A percentile compares a stretch with the other conserved stretches of the same genome.
Evolutionary conservation across 2,329 filamentous ascomycete species (phyloP).

Genomic region (Epichloe scottii): DNA sequence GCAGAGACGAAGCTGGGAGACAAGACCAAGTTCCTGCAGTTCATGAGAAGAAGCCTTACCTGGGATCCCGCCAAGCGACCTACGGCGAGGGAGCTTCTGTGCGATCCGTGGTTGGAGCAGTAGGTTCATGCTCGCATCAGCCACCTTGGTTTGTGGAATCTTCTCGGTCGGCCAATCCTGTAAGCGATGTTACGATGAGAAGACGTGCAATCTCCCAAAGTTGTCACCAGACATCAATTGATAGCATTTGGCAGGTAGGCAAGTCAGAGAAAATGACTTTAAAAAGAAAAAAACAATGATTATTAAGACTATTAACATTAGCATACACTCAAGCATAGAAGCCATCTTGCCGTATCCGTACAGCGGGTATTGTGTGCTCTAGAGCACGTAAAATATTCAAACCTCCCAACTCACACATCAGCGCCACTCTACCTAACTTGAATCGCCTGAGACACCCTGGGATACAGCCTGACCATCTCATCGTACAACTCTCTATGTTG

Average conservation of each 20-base stretch:
- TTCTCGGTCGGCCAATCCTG: too few species aligned
- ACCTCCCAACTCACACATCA: neutral
- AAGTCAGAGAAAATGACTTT: too few species aligned
- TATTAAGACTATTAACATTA: neutral
- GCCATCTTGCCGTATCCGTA: neutral
- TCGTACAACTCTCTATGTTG: constrained; percentile 75
- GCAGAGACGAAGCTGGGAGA: neutral
- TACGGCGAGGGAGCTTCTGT: neutral
- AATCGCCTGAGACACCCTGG: constrained; percentile 68
- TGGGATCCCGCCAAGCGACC: neutral
- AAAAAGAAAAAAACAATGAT: too few species aligned
- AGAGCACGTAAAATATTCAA: neutral
- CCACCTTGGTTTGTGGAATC: too few species aligned
- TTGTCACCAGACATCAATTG: too few species aligned
- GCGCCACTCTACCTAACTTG: constrained; percentile 16
- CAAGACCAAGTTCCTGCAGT: neutral
- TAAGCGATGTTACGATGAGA: too few species aligned
- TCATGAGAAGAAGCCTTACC: neutral
- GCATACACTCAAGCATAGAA: neutral
- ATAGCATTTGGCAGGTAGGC: too few species aligned
- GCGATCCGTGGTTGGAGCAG: neutral
- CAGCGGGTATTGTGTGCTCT: neutral
- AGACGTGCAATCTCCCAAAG: too few species aligned
- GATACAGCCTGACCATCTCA: constrained; percentile 70
- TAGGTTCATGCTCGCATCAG: too few species aligned